These are phyloP conservation scores for Penicillium psychrosexuale DNA, from an alignment of 2,329 filamentous ascomycete species.

Conservation along the genomic window DNA sequence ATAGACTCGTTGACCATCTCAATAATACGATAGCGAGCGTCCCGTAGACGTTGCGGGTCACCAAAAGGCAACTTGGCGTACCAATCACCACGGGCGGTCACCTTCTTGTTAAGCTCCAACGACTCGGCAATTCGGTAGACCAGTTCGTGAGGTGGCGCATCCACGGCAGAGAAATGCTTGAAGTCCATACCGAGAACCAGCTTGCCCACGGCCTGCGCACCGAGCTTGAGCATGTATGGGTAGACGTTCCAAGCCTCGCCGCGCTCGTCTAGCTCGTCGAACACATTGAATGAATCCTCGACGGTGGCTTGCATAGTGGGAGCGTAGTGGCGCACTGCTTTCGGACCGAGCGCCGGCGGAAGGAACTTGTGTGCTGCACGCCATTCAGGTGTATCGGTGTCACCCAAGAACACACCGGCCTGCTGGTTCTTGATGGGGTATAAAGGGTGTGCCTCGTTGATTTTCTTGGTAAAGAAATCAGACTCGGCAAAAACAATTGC, in stretches of 20 bases:
- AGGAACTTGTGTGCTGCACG: constrained; percentile 57
- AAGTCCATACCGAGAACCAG: constrained; percentile 47
- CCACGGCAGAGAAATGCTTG: constrained; percentile 42
- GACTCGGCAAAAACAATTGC: constrained; percentile 50
- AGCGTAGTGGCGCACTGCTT: constrained; percentile 44
- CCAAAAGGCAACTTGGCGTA: constrained; percentile 58
- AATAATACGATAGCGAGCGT: constrained; percentile 17
- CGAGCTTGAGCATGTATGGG: constrained; percentile 51
- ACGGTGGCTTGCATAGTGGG: constrained; percentile 58
- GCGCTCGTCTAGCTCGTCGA: constrained; percentile 49
- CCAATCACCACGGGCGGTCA: constrained; percentile 55
- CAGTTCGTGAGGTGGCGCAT: constrained; percentile 53
- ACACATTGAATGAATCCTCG: constrained; percentile 50
- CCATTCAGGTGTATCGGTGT: constrained; percentile 34
- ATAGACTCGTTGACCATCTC: constrained; percentile 22
- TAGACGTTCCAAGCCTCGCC: constrained; percentile 49
- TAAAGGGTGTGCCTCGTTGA: constrained; percentile 36
- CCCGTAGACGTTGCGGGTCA: constrained; percentile 47
- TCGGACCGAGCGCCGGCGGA: constrained; percentile 17
- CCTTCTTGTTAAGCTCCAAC: constrained; percentile 58
- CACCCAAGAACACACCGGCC: constrained; percentile 34
- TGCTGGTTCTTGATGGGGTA: constrained; percentile 26
- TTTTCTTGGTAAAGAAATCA: constrained; percentile 55
- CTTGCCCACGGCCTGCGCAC: constrained; percentile 45
- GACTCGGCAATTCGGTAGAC: constrained; percentile 51